A percentile compares a stretch with the other conserved stretches of the same genome.
These are phyloP conservation scores for Tardiomyces digboiensis DNA, from an alignment of 1,139 yeast genomes.

Conservation along the genomic window DNA sequence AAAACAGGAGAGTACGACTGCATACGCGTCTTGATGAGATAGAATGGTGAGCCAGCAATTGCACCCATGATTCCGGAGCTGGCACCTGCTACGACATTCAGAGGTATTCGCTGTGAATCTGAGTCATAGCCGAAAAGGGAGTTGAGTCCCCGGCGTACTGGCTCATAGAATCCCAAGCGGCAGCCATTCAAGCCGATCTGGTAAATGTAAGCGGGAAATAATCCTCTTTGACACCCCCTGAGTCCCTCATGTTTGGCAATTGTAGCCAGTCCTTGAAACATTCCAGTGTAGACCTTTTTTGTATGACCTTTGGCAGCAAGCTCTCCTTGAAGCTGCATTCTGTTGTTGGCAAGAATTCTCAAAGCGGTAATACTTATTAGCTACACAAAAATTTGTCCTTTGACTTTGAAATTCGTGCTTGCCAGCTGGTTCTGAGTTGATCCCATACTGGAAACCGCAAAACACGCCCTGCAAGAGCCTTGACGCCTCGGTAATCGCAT, in stretches of 20 bases:
- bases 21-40: slow-evolving; percentile 90
- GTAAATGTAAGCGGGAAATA: slow-evolving; percentile 52
- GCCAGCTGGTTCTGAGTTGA: no score
- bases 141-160: slow-evolving; percentile 58
- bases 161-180: slow-evolving; percentile 89
- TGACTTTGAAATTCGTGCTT: no score
- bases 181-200: slow-evolving; percentile 92
- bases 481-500: no score
- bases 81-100: slow-evolving; percentile 77
- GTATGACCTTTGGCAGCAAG: slow-evolving; percentile 45
- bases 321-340: slow-evolving; percentile 97
- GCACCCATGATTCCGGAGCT: slow-evolving; percentile 88
- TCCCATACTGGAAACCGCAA: no score
- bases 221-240: slow-evolving; percentile 81
- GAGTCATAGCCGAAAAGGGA: slow-evolving; percentile 41
- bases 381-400: no score
- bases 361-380: no score
- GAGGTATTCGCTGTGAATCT: slow-evolving; percentile 36
- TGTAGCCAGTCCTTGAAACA: slow-evolving; percentile 73
- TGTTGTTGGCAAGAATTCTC: no score
- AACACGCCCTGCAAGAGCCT: no score
- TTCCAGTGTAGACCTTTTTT: slow-evolving; percentile 61
- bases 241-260: slow-evolving; percentile 78
- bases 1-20: slow-evolving; percentile 70
- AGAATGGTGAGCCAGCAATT: slow-evolving; percentile 80